Base-by-base conservation (phyloP, 331 rosid genomes). In the Quercus phellos region DNA sequence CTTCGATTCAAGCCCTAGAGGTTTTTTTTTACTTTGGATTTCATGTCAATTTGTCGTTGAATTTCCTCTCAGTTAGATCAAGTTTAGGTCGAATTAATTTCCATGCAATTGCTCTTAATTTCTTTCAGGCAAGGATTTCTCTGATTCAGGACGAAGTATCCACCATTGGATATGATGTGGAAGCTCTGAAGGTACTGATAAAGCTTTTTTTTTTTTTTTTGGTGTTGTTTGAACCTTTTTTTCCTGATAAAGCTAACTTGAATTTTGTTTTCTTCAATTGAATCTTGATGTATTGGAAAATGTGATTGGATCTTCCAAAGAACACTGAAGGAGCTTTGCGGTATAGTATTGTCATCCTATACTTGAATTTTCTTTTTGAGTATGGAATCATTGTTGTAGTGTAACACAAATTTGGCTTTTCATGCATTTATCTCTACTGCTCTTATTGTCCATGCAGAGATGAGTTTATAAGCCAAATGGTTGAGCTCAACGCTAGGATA, bases 101-200 rank as follows among this genome's bases (percentile, higher is more conserved):
- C 22, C n/a, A 42, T 9, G 16, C 7, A 54, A 56, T 35, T 2
- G 38, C 10, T 24, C 30, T 76, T 43, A 30, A 70, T 66, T 70
- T 69, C 56, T 77, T 77, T 16, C 82, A 91, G 98, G 89, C 92
- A 0, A 89, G 98, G 79, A 85, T 88, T 50, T 89, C 88, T 77
- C 75, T 80, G 76, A 86, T 80, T 76, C 90, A 90, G 61, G 82
- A 82, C 29, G 75, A 81, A 74, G 75, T 88, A 73, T 76, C 90
- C 21, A 4, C 78, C 0, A 72, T 32, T 54, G 85, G 84, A 77
- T 77, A 85, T 60, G 87, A 88, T 24, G 51, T 82, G 26, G 92
- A 81, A 42, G 85, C 80, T 84, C 82, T 85, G 24, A 84, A 86
- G 85, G 92, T 86, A 69, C 32, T 78, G 67, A 43, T 4, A 55